These are phyloP conservation scores for Serendipita sp. DNA, from an alignment of 768 basidiomycete genomes.

Conservation along the genomic window DNA sequence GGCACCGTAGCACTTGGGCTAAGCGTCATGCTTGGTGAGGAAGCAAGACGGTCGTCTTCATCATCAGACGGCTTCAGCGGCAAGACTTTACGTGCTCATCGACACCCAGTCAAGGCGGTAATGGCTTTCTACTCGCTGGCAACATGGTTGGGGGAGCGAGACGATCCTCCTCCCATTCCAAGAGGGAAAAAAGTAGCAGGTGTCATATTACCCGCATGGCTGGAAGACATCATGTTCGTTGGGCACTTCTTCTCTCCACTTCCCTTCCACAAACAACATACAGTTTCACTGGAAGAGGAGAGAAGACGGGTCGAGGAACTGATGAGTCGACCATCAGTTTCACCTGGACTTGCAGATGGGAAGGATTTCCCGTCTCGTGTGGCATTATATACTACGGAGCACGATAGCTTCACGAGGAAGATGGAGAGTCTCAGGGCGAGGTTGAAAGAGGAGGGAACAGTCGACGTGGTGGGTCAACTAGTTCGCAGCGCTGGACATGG, in stretches of 20 bases:
- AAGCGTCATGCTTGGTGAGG: background rate
- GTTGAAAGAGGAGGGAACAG: background rate
- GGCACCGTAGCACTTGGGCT: background rate
- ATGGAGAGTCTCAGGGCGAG: background rate
- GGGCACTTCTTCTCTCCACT: background rate
- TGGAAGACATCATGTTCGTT: background rate
- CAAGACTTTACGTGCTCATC: too few relatives aligned
- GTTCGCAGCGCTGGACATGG: background rate
- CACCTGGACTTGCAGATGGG: background rate
- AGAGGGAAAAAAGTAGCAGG: background rate
- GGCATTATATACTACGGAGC: background rate
- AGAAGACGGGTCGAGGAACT: background rate
- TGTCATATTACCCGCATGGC: background rate
- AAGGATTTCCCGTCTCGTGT: background rate
- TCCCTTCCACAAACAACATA: background rate
- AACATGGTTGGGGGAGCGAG: background rate
- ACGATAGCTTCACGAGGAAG: background rate
- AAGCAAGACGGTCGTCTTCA: background rate
- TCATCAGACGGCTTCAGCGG: background rate
- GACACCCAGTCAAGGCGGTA: background rate
- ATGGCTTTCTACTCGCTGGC: background rate
- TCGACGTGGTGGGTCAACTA: background rate
- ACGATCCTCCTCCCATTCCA: background rate
- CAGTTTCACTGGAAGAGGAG: background rate
- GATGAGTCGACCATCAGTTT: background rate